phyloP scores from a whole-genome alignment of 192 early-diverging fungal species.

The Umbelopsis ramanniana region DNA sequence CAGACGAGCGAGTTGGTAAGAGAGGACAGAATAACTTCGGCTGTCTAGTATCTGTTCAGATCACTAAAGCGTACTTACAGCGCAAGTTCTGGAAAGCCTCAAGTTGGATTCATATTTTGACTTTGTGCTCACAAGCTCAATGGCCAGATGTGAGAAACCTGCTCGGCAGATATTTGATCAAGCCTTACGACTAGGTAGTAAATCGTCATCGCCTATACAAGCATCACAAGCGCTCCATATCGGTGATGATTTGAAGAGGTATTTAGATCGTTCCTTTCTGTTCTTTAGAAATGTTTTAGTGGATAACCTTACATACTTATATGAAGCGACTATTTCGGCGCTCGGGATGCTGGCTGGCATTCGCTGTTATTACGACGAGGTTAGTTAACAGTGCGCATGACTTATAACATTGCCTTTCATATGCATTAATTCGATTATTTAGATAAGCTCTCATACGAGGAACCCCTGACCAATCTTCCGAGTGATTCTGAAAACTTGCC shows the following conservation, averaged over 20 bases:
- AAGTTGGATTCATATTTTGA: constrained; percentile 60
- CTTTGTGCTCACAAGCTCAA: constrained; percentile 59
- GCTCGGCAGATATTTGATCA: constrained; percentile 53
- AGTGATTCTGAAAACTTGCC: constrained; percentile 17
- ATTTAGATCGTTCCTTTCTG: neutral
- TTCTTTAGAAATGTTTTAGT: neutral
- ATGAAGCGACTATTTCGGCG: constrained; percentile 31
- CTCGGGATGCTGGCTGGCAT: constrained; percentile 36
- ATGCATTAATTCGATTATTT: neutral
- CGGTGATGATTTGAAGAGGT: constrained; percentile 59
- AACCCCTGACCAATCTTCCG: neutral
- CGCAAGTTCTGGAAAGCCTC: constrained; percentile 31
- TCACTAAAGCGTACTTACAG: constrained; percentile 24
- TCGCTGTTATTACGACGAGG: constrained; percentile 32
- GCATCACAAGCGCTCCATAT: constrained; percentile 60
- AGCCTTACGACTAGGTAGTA: constrained; percentile 42
- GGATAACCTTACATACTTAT: neutral
- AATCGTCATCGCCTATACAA: constrained; percentile 32
- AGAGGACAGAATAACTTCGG: too few species aligned
- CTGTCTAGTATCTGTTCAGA: too few species aligned
- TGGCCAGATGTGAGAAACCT: constrained; percentile 61
- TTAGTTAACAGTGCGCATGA: neutral
- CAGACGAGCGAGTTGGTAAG: constrained; percentile 59
- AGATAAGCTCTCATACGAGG: constrained; percentile 40
- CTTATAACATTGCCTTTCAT: neutral